Evolutionary conservation across 768 basidiomycete species (phyloP), one percentile per base, ranked within the genome.

Genomic region (Tephrocybe sp.): DNA sequence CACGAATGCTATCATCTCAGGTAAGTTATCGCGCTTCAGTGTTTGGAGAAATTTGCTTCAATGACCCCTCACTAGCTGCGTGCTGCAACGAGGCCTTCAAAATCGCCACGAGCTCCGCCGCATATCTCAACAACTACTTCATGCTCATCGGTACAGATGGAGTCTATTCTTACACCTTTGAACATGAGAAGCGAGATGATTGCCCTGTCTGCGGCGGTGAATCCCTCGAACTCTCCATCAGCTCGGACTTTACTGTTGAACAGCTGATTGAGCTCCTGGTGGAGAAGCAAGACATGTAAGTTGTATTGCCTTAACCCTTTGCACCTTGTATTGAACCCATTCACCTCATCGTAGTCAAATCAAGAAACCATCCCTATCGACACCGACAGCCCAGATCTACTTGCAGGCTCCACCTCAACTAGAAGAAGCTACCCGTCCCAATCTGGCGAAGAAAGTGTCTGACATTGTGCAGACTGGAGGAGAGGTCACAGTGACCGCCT

Each of bases 81-180:
- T 98, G 96, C 72, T 98, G 96, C 64, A 98, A 97, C 62, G 97
- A 99, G 70, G 97, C 97, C 14, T 96, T 99, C 78, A 99, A 99
- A 72, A 93, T 99, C 53, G 95, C 93, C 20, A 98, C 97, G 0
- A 91, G 86, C 57, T 92, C 91, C 20, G 96, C 95, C 0, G 92
- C 94, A 4, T 96, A 86, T 65, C 77, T 99, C 48, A 90, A 96
- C 70, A 98, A 98, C 67, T 99, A 98, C 67, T 97, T 98, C 70
- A 93, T 98, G 94, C 80, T 98, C 50, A 93, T 95, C 54, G 97
- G 97, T 28, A 98, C 93, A 8, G 94, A 98, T 46, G 89, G 93
- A 20, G 83, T 98, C 9, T 99, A 99, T 70, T 94, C 96, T 2
- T 95, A 90, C 71, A 98, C 97, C 0, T 99, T 98, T 64, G 86